Evolutionary conservation across 805 yeast species (phyloP), one percentile per base, ranked within the genome.

Genomic region (Phaffomyces antillensis): DNA sequence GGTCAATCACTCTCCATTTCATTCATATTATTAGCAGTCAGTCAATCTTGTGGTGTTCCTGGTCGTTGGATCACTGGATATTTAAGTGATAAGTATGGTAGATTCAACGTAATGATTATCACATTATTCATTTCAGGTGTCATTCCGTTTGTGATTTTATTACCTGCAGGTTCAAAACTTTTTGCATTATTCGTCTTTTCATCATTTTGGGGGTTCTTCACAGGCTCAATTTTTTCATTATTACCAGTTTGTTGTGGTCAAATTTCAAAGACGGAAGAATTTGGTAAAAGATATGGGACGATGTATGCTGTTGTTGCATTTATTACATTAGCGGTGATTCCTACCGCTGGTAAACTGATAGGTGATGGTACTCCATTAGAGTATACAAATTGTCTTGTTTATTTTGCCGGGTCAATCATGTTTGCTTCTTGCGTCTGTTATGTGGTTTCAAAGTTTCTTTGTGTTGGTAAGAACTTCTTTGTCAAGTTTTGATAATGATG

Each of bases 191-290:
- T 63, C 48, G 72, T 64, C 2, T 76, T 76, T 50, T 63, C 77
- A 11, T 68, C 65, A 1, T 51, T 72, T 8, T 77, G 72, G 62
- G 85, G 84, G 6, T 69, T 78, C 42, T 65, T 70, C 47, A 71
- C 79, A 8, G 77, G 81, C 6, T 72, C 82, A 4, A 71, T 77
- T 1, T 68, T 77, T 51, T 70, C 82, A 5, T 58, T 78, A 43
- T 66, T 76, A 39, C 82, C 83, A 9, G 79, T 77, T 3, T 75
- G 82, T 52, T 68, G 79, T 48, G 81, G 79, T 2, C 79, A 77
- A 47, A 75, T 79, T 32, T 74, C 81, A 18, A 72, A 71, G 43
- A 70, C 73, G 11, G 73, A 74, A 41, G 71, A 66, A 43, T 76
- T 74, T 58, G 82, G 82, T 28, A 71, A 68, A 56, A 67, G 77